Evolutionary conservation across 805 yeast genomes (phyloP).

Genomic region (Candida ponderosae): DNA sequence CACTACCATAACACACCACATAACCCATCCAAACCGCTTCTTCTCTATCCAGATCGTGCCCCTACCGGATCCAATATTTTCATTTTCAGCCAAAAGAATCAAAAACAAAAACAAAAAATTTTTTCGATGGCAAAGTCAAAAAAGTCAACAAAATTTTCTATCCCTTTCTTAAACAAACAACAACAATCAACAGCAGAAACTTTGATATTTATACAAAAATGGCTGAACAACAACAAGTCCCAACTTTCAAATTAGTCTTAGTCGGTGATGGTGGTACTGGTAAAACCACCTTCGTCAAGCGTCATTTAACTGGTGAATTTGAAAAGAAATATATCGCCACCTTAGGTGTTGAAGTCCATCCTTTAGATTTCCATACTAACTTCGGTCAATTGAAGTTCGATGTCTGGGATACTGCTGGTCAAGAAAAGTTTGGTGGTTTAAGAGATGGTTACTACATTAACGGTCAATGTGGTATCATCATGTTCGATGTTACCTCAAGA

Average conservation of each 20-base stretch:
- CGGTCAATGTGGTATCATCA: constrained; percentile 99
- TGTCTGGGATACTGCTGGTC: constrained; percentile 99
- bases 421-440: constrained; percentile 98
- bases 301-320: constrained; percentile 99
- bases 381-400: constrained; percentile 98
- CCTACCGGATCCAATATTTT: no score
- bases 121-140: neutral
- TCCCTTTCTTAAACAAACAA: neutral
- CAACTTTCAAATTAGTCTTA: constrained; percentile 95
- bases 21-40: neutral
- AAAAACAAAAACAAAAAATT: constrained; percentile 3
- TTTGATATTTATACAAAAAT: constrained; percentile 24
- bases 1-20: neutral
- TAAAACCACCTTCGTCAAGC: constrained; percentile 99
- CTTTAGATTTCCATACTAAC: constrained; percentile 96
- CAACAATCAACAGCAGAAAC: neutral
- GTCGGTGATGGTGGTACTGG: constrained; percentile 99
- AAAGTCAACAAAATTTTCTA: neutral
- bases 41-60: neutral
- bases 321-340: constrained; percentile 99
- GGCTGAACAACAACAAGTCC: constrained; percentile 65
- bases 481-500: constrained; percentile 99
- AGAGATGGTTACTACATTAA: constrained; percentile 99
- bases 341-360: constrained; percentile 99
- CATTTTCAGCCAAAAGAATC: no score